These are phyloP conservation scores for Glebionis coronaria DNA, from an alignment of 129 eudicot genomes.

Conservation along the genomic window DNA sequence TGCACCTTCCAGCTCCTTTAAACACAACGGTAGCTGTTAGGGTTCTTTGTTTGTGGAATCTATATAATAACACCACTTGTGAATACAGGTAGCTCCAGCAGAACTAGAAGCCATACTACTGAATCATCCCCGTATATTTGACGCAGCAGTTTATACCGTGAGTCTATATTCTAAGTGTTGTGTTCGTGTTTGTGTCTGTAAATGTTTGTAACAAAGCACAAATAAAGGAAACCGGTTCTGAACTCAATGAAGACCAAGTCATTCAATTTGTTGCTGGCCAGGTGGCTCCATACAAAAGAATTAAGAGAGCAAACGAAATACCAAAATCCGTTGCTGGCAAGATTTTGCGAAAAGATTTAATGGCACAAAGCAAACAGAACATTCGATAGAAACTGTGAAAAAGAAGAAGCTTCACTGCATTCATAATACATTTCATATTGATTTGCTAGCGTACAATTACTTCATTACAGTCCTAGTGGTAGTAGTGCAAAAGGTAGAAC, in stretches of 20 bases:
- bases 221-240: constrained; percentile 40
- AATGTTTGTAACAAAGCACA: constrained; percentile 6
- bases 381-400: constrained; percentile 44
- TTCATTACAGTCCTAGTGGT: too few species aligned
- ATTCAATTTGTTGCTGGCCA: constrained; percentile 62
- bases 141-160: constrained; percentile 85
- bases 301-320: constrained; percentile 56
- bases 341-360: constrained; percentile 61
- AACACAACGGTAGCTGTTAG: too few species aligned
- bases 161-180: background rate
- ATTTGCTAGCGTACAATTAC: too few species aligned
- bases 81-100: constrained; percentile 84
- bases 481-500: too few species aligned
- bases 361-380: constrained; percentile 37
- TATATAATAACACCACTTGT: constrained; percentile 8
- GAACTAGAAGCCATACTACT: constrained; percentile 73
- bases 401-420: background rate
- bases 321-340: constrained; percentile 86
- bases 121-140: constrained; percentile 59
- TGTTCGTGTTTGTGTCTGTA: background rate
- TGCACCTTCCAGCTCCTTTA: too few species aligned
- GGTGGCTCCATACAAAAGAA: constrained; percentile 83
- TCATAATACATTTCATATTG: too few species aligned
- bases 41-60: too few species aligned
- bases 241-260: constrained; percentile 58